Percentiles rank a stretch among this genome's conserved stretches.
phyloP scores from a whole-genome alignment of 768 basidiomycete species.

The Tephrocybe rancida region DNA sequence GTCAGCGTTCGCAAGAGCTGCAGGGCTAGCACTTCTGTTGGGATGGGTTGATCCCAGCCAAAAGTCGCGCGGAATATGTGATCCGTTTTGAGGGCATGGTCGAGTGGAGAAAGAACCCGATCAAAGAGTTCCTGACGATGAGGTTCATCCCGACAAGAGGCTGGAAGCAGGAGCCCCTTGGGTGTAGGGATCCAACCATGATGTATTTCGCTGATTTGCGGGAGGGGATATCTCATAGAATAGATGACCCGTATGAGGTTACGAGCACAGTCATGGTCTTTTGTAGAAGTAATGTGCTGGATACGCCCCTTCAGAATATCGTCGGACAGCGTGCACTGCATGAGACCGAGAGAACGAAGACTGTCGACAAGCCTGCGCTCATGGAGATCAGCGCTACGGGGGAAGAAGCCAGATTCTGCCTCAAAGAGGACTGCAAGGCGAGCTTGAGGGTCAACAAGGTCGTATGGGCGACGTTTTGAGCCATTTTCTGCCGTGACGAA shows the following conservation, averaged over 20 bases:
- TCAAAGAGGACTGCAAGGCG: constrained; percentile 29
- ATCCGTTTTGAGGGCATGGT: constrained; percentile 23
- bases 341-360: constrained; percentile 26
- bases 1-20: constrained; percentile 29
- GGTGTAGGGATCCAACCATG: constrained; percentile 42
- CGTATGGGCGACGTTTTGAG: constrained; percentile 18
- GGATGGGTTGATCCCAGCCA: constrained; percentile 41
- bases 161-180: constrained; percentile 30
- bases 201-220: constrained; percentile 7
- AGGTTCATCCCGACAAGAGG: constrained; percentile 31
- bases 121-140: constrained; percentile 36
- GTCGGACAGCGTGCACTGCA: constrained; percentile 29
- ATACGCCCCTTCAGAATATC: constrained; percentile 39
- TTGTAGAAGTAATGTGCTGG: constrained; percentile 21
- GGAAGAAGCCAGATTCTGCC: constrained; percentile 15
- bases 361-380: constrained; percentile 16
- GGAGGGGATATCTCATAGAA: constrained; percentile 12
- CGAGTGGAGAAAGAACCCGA: constrained; percentile 36
- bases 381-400: not conserved
- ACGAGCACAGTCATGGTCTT: constrained; percentile 16
- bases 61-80: constrained; percentile 31
- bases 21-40: constrained; percentile 27
- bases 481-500: constrained; percentile 31
- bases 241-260: constrained; percentile 24
- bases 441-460: constrained; percentile 34